Evolutionary conservation across 179 eudicot species (phyloP).

Genomic region (Camellia oleifera): DNA sequence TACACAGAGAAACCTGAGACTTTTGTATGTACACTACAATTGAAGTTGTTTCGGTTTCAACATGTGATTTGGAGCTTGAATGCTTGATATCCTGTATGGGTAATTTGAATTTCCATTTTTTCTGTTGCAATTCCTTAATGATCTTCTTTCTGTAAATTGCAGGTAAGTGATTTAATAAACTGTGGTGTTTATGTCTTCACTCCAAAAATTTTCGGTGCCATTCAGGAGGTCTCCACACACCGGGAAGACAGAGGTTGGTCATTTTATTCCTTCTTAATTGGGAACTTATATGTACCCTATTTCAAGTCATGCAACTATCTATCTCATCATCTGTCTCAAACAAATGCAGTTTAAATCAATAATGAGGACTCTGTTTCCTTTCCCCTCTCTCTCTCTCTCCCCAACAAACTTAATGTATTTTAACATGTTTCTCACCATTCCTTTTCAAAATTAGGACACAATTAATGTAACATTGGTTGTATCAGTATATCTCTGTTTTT

Average conservation of each 20-base stretch:
- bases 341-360: background rate
- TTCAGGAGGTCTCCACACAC: constrained; percentile 49
- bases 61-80: constrained; percentile 2
- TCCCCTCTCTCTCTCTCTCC: too few species aligned
- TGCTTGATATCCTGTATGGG: constrained; percentile 9
- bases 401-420: background rate
- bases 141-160: constrained; percentile 27
- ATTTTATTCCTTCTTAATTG: constrained; percentile 10
- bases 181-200: constrained; percentile 85
- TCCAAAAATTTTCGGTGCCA: constrained; percentile 63
- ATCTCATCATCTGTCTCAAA: background rate
- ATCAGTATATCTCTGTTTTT: background rate
- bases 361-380: background rate
- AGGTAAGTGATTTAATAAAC: constrained; percentile 87
- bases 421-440: too few species aligned
- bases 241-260: constrained; percentile 70
- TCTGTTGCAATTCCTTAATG: constrained; percentile 13
- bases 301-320: background rate
- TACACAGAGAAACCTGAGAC: constrained; percentile 98
- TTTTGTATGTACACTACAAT: constrained; percentile 56
- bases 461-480: background rate
- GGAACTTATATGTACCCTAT: background rate
- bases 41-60: background rate
- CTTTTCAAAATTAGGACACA: background rate
- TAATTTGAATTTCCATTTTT: constrained; percentile 11